Percentiles rank a stretch among this genome's conserved stretches.
Evolutionary conservation across 169 alveolate genomes (phyloP).

Genomic region (Perkinsus chesapeaki): DNA sequence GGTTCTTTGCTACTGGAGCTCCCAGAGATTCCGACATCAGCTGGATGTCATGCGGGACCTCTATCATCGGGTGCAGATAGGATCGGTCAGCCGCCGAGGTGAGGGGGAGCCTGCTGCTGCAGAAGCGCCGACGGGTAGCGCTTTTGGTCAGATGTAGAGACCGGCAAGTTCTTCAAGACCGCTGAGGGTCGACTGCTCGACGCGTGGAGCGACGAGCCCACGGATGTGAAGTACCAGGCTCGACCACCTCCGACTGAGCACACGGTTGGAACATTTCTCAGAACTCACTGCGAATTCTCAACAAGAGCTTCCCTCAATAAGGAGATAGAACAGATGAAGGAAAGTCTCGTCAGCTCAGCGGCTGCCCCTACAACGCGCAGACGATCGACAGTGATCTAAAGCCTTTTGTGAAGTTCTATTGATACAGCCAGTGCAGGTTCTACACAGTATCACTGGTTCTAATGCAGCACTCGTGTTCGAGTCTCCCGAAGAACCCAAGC

Average conservation of each 20-base stretch:
- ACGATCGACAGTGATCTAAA: neutral
- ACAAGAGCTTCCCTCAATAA: neutral
- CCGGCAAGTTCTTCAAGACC: neutral
- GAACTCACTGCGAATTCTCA: neutral
- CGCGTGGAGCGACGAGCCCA: neutral
- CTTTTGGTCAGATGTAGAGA: neutral
- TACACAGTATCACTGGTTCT: neutral
- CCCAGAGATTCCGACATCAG: neutral
- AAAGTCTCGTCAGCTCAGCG: neutral
- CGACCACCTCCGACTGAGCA: neutral
- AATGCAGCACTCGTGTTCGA: neutral
- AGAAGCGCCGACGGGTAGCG: neutral
- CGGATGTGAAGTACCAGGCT: neutral
- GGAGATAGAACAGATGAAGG: neutral
- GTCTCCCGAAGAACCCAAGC: neutral
- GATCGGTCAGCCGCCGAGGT: neutral
- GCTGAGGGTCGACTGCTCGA: neutral
- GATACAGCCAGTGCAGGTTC: neutral
- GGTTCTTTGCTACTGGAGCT: neutral
- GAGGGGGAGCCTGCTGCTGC: neutral
- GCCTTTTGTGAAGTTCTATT: neutral
- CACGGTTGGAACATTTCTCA: neutral
- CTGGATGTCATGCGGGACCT: slow-evolving; percentile 6
- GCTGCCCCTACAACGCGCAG: neutral
- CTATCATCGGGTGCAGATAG: neutral